These are phyloP conservation scores for Lumnitzera littorea DNA, from an alignment of 345 rosid genomes.

Conservation along the genomic window DNA sequence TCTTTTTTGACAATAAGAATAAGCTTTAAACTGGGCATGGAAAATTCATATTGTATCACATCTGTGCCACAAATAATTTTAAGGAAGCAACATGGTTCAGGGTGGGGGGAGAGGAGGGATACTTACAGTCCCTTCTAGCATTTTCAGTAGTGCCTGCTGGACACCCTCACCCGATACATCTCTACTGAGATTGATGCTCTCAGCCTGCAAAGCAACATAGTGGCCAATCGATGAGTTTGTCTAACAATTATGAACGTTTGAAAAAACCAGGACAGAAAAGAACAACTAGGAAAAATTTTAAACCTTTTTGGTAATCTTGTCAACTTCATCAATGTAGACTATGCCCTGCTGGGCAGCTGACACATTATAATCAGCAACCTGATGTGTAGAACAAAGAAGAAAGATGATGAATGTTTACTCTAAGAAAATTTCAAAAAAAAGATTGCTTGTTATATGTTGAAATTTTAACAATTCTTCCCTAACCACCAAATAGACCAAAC, in stretches of 20 bases:
- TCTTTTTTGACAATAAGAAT: too few species aligned
- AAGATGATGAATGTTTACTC: not conserved
- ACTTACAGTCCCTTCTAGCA: slow-evolving; percentile 99
- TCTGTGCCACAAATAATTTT: too few species aligned
- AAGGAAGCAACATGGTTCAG: not conserved
- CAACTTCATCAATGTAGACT: slow-evolving; percentile 96
- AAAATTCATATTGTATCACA: not conserved
- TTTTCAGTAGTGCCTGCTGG: slow-evolving; percentile 93
- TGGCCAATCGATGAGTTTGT: not conserved
- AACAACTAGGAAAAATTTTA: not conserved
- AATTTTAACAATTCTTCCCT: too few species aligned
- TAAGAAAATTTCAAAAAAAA: too few species aligned
- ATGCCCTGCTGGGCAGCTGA: slow-evolving; percentile 99
- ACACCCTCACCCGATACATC: slow-evolving; percentile 99
- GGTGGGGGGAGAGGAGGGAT: not conserved
- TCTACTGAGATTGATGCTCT: slow-evolving; percentile 93
- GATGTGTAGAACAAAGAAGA: slow-evolving; percentile 12
- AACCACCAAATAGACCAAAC: too few species aligned
- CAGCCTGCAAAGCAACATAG: slow-evolving; percentile 53
- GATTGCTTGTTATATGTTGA: too few species aligned
- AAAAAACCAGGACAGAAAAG: not conserved
- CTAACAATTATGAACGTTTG: not conserved
- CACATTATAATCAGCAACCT: slow-evolving; percentile 96
- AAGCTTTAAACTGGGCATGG: too few species aligned
- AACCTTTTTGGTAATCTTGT: slow-evolving; percentile 98